Evolutionary conservation across 2,329 filamentous ascomycete genomes (phyloP), one percentile per base, ranked within the genome.

Genomic region (Fusarium tanahbumbuense): DNA sequence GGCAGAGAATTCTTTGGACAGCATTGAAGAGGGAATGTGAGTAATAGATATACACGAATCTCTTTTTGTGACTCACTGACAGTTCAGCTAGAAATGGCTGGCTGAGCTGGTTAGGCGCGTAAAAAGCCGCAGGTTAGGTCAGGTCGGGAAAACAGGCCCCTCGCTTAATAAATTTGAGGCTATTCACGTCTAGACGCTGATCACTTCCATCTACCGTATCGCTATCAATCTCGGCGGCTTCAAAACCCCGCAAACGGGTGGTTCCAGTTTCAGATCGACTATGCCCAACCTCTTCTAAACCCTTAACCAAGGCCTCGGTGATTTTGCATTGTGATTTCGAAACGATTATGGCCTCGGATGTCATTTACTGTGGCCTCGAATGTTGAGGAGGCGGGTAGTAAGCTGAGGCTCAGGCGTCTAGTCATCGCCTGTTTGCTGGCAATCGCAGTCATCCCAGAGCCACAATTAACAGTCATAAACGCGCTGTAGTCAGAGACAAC

Each of bases 221-320:
- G n/a, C 48, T 60, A 60, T 66, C 62, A 61, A 66, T 56, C 48
- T 61, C 55, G 56, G 42, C 45, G 49, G 34, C 34, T 41, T 46
- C 46, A 49, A 44, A 47, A 32, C 63, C 61, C 63, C 62, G 47
- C 62, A 61, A 61, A 54, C 34, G 60, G 23, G 41, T 28, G 34
- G 34, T n/a, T 37, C 34, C 34, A 37, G 63, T 49, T 48, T 66
- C 61, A 65, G 48, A 66, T 66, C 56, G 63, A 28, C 55, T 30
- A 65, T 59, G 45, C 61, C 63, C 63, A 66, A 60, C 63, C 63
- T 66, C 63, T 48, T 41, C 32, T 47, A 32, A 56, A 25, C 25
- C 22, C 32, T 46, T 56, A 53, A 53, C 49, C 49, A 53, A 37
- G 30, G 52, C 10, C 22, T 32, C 45, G 52, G 40, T 30, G 23